Evolutionary conservation across 1,284 basidiomycete genomes (phyloP), one percentile per base, ranked within the genome.

Genomic region (Stygiomarasmius scandens): DNA sequence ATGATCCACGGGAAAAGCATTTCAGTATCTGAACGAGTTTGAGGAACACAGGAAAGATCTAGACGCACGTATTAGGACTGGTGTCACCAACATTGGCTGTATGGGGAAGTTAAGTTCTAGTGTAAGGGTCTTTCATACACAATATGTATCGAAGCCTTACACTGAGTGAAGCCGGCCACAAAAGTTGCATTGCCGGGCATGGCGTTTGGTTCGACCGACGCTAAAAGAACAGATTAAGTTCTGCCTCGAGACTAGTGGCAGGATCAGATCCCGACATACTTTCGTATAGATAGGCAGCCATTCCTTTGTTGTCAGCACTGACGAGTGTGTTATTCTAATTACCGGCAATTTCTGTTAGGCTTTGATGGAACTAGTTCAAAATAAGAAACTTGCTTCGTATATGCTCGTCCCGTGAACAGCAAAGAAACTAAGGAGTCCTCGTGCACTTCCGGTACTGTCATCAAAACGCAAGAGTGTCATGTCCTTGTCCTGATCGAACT

Each of bases 371-470:
- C n/a, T n/a, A n/a, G n/a, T n/a, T n/a, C 11, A 24, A 41, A 41
- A 46, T 49, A 50, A 14, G 1, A 12, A 14, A 67, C 71, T 32
- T 61, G 88, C 89, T 74, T 86, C 78, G 63, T 92, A 91, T 14
- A 92, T 63, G 67, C 87, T 90, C 14, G 90, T 92, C 4, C 91
- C 90, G 72, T 93, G 92, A 0, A 93, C 91, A 0, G 90, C 77
- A 68, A 87, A 93, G 76, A 92, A 92, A 66, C 84, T 86, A 64
- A 91, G 67, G 64, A 92, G 81, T 0, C 90, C 90, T 43, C 85
- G 74, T 14, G 83, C 77, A 41, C 76, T 79, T 23, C 87, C 87
- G 54, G 69, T 72, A 2, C 61, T 63, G 64, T 87, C 85, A 47
- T 86, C 81, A 61, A 92, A 88, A 44, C 83, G 76, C 49, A 92